Evolutionary conservation across 805 yeast genomes (phyloP), one percentile per base, ranked within the genome.

Genomic region (Jamesozyma gamospora): DNA sequence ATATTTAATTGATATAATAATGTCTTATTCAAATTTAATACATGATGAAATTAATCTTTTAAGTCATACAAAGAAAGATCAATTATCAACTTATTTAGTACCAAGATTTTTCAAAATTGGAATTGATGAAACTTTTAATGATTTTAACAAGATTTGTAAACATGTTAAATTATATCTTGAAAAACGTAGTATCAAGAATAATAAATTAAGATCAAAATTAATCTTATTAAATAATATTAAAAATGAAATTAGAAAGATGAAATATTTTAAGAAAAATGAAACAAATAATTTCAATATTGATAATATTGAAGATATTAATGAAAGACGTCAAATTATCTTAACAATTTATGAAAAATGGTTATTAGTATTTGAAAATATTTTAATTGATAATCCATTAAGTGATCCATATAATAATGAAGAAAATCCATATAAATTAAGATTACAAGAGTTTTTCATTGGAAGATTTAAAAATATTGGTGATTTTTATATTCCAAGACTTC

Each of bases 381-480:
- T 53, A 9, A 37, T 46, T 9, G 58, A 54, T 34, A 52, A 52
- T 42, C 61, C 63, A 2, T 35, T 57, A 35, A 44, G 49, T 12
- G 43, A 53, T 36, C 62, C 62, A 8, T 57, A 43, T 33, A 8
- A 41, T 7, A 55, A 54, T 29, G 58, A 54, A 21, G 24, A 21
- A 21, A 21, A 21, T 21, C 35, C 48, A 4, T 55, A 52, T 34
- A 55, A 43, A 40, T 26, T 57, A 24, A 53, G 63, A 36, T 42
- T 49, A 18, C 50, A 51, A 30, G 63, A 58, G 33, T 58, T 58
- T 34, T 54, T 57, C 31, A 41, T 58, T n/a, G 60, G 58, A 3
- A 47, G 61, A 37, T 49, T 58, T 1, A 54, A 56, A 1, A 45
- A 52, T 11, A 46, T 57, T 21, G 63, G 63, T 26, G 63, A 58